Conservation (phyloP, 805 yeast species). For the Wickerhamiella musiphila region DNA sequence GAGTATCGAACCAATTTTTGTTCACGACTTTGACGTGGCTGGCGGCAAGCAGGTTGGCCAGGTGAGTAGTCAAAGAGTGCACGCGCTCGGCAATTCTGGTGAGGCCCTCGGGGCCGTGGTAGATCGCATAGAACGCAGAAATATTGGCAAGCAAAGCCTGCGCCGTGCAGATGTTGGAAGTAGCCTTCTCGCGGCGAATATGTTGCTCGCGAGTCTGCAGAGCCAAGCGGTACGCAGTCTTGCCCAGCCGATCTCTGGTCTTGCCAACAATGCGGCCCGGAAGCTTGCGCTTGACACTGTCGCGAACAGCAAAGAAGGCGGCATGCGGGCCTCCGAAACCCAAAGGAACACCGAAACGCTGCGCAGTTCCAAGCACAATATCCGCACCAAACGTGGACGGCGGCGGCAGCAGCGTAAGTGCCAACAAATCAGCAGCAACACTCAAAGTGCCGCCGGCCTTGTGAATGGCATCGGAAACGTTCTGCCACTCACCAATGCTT, state of each 20-base stretch:
- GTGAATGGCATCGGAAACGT: constrained; percentile 51
- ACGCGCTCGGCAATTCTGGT: constrained; percentile 61
- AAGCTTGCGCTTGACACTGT: constrained; percentile 69
- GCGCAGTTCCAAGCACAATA: constrained; percentile 80
- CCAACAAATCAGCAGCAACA: constrained; percentile 83
- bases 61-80: constrained; percentile 50
- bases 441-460: constrained; percentile 55
- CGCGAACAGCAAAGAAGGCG: constrained; percentile 83
- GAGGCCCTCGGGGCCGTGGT: constrained; percentile 86
- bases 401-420: constrained; percentile 68
- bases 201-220: constrained; percentile 97
- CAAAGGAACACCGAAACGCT: constrained; percentile 93
- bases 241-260: constrained; percentile 79
- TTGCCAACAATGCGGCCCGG: constrained; percentile 95
- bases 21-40: constrained; percentile 39
- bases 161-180: constrained; percentile 95
- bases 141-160: constrained; percentile 93
- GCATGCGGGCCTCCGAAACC: constrained; percentile 99
- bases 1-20: constrained; percentile 68
- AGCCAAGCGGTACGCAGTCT: constrained; percentile 79
- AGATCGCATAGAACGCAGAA: constrained; percentile 88
- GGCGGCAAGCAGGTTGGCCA: constrained; percentile 41
- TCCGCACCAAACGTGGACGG: constrained; percentile 84
- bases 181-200: constrained; percentile 92
- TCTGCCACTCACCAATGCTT: constrained; percentile 32